Base-by-base conservation (phyloP, 2,329 filamentous ascomycete genomes). In the Ceratocystis lukuohia region DNA sequence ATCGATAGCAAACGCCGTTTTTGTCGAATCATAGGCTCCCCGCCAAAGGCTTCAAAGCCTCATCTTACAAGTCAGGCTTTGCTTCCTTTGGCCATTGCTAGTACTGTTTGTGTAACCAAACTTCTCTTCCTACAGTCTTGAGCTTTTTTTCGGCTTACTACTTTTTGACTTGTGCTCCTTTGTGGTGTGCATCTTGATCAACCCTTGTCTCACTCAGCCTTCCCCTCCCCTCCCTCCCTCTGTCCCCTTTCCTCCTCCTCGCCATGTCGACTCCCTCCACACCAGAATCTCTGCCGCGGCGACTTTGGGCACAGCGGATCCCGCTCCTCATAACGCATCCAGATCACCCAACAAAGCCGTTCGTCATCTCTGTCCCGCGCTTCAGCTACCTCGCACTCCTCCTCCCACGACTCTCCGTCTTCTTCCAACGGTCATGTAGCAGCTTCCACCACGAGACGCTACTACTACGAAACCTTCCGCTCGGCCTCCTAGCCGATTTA, bases 381-480 rank as follows among this genome's bases (percentile, higher is more conserved):
- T 83, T 85, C 73, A 79, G 80, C 74, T 85, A 85, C 74, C 77
- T 85, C 7, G 79, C 83, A 10, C 76, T 84, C 68, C 77, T 85
- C 41, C 76, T 84, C 53, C 82, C 83, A 28, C 80, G 82, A 33
- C 76, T 84, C 61, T 75, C 77, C 0, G 74, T 78, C 69, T 84
- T 79, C 74, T 85, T 83, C 73, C 76, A 77, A 68, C 72, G 76
- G 8, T 76, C 81, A 2, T 84, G 82, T 74, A 83, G 81, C 41
- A 83, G 81, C 73, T 85, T 85, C 72, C 80, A 83, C 71, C 81
- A 82, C 71, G 80, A 83, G 68, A 77, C 80, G 65, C 75, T 83
- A 17, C 78, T 80, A 69, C 75, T 82, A 67, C 77, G 80, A 66
- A 81, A 82, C 71, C 76, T 84, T 53, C 74, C 80, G n/a, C 78